phyloP scores from a whole-genome alignment of 2,329 filamentous ascomycete genomes.

The Furcasterigmium furcatum region DNA sequence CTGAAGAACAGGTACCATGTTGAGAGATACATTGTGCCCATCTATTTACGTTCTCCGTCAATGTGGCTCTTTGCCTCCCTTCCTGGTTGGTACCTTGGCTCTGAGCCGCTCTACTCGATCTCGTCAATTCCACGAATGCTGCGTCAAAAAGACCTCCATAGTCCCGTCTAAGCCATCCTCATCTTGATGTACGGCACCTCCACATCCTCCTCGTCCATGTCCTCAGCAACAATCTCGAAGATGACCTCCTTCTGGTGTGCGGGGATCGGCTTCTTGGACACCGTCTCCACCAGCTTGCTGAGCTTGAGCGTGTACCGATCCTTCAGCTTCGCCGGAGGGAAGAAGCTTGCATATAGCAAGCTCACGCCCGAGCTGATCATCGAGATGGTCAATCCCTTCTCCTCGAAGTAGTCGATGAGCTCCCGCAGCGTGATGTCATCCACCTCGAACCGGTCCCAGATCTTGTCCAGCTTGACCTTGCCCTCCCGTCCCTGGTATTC shows the following conservation, averaged over 20 bases:
- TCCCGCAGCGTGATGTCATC: conserved; percentile 80
- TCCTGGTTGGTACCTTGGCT: no score
- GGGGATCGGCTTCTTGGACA: conserved; percentile 90
- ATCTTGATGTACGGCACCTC: conserved; percentile 97
- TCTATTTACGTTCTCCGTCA: no score
- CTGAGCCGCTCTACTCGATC: no score
- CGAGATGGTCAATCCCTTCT: conserved; percentile 75
- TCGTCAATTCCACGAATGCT: no score
- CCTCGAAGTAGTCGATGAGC: conserved; percentile 78
- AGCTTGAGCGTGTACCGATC: conserved; percentile 81
- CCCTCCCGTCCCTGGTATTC: conserved; percentile 78
- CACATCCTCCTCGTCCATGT: conserved; percentile 85
- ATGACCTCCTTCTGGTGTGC: conserved; percentile 93
- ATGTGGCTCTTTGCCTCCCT: no score
- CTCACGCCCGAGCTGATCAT: conserved; percentile 99
- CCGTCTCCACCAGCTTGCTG: conserved; percentile 80
- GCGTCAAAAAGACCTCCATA: neutral
- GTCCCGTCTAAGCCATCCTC: conserved; percentile 49
- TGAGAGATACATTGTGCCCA: no score
- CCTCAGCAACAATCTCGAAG: conserved; percentile 92
- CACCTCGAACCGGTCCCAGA: conserved; percentile 97
- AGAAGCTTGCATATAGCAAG: conserved; percentile 91
- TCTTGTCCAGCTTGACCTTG: conserved; percentile 84
- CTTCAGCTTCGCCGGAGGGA: conserved; percentile 73
- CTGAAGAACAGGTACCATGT: no score